Conservation (phyloP, 495 filamentous ascomycete genomes). For the Aspergillus bertholletiae region DNA sequence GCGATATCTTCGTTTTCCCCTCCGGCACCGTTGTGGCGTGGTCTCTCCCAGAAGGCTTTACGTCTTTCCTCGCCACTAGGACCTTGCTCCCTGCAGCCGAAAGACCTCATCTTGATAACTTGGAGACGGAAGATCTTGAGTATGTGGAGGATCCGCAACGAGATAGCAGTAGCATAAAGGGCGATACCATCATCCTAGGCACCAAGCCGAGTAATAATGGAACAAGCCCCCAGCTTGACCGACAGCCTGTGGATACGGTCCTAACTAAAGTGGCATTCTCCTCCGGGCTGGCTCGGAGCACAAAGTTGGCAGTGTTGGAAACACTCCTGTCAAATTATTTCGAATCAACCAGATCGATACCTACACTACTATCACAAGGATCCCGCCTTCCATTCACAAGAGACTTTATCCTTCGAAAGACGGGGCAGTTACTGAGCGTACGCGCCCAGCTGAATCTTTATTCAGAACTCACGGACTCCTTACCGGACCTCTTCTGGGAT, state of each 20-base stretch:
- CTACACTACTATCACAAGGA: slow-evolving; percentile 64
- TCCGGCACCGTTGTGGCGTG: slow-evolving; percentile 94
- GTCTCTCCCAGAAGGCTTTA: slow-evolving; percentile 70
- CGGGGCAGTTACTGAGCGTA: slow-evolving; percentile 85
- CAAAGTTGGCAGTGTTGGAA: slow-evolving; percentile 95
- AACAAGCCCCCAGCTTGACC: slow-evolving; percentile 11
- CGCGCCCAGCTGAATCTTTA: slow-evolving; percentile 94
- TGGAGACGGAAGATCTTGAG: slow-evolving; percentile 87
- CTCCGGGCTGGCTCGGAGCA: slow-evolving; percentile 87
- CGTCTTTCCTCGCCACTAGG: slow-evolving; percentile 66
- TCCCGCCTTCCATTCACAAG: slow-evolving; percentile 67
- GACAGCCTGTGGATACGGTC: slow-evolving; percentile 64
- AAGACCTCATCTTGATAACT: slow-evolving; percentile 61
- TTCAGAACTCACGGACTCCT: slow-evolving; percentile 90
- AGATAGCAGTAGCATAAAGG: slow-evolving; percentile 75
- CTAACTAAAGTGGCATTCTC: slow-evolving; percentile 95
- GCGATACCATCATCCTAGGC: slow-evolving; percentile 86
- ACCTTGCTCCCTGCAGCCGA: slow-evolving; percentile 73
- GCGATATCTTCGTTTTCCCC: slow-evolving; percentile 95
- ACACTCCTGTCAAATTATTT: slow-evolving; percentile 79
- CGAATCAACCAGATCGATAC: slow-evolving; percentile 75
- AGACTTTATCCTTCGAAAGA: slow-evolving; percentile 83
- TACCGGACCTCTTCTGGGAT: slow-evolving; percentile 98
- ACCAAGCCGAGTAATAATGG: slow-evolving; percentile 49
- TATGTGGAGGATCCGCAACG: slow-evolving; percentile 72